These are phyloP conservation scores for Funneliformis geosporum DNA, from an alignment of 192 early-diverging fungal genomes.

Conservation along the genomic window DNA sequence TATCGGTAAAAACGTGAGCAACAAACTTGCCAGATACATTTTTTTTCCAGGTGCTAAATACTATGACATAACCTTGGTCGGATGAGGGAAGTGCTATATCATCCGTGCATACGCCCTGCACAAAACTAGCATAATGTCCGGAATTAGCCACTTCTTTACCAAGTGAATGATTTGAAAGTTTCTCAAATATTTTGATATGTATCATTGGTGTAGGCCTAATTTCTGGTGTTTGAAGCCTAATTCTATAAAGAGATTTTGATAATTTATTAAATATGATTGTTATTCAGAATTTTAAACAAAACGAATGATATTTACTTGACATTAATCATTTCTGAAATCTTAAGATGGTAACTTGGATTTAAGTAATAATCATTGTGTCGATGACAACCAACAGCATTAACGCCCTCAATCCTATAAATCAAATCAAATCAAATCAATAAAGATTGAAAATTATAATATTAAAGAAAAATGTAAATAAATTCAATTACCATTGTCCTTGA, in stretches of 20 bases:
- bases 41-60: not conserved
- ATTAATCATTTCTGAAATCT: constrained; percentile 55
- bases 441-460: not conserved
- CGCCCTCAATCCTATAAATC: constrained; percentile 47
- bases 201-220: constrained; percentile 63
- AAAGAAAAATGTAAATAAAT: not conserved
- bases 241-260: constrained; percentile 39
- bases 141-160: constrained; percentile 59
- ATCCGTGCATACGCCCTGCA: constrained; percentile 54
- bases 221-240: constrained; percentile 68
- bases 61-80: constrained; percentile 37
- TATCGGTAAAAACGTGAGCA: not conserved
- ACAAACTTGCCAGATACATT: not conserved
- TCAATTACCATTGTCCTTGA: constrained; percentile 54
- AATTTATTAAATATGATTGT: not conserved
- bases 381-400: constrained; percentile 62
- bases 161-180: constrained; percentile 46
- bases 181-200: constrained; percentile 70
- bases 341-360: constrained; percentile 72
- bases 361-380: constrained; percentile 53
- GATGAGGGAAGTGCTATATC: constrained; percentile 50
- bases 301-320: constrained; percentile 49
- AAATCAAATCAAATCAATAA: not conserved
- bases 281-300: not conserved
- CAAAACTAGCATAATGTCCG: constrained; percentile 53